Evolutionary conservation across 371 early-diverging fungal species (phyloP).

Genomic region (Zychaea mexicana): DNA sequence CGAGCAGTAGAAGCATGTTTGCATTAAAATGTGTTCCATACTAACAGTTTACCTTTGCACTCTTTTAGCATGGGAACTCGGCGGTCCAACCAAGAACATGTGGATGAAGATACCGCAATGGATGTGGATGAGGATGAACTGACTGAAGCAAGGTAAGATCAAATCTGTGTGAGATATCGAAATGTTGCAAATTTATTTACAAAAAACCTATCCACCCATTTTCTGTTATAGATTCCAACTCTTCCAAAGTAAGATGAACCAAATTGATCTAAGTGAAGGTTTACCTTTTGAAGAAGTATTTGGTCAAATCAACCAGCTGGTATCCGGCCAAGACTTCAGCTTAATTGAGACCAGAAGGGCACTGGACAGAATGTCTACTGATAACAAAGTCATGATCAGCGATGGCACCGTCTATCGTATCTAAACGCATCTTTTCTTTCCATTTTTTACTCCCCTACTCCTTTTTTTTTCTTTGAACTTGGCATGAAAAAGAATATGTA

Average conservation of each 20-base stretch:
- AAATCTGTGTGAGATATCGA: neutral
- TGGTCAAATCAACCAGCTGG: slow-evolving; percentile 39
- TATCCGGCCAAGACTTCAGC: slow-evolving; percentile 29
- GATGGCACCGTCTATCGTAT: slow-evolving; percentile 68
- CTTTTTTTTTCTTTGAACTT: neutral
- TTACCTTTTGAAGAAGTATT: slow-evolving; percentile 46
- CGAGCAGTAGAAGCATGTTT: neutral
- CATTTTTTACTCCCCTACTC: slow-evolving; percentile 5
- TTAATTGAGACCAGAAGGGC: slow-evolving; percentile 26
- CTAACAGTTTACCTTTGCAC: too few species aligned
- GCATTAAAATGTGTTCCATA: too few species aligned
- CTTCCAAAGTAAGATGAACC: slow-evolving; percentile 33
- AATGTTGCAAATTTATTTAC: neutral
- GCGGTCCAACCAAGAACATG: neutral
- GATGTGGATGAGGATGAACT: slow-evolving; percentile 25
- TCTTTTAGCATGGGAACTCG: neutral
- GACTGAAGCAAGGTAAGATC: slow-evolving; percentile 25
- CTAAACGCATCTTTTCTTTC: slow-evolving; percentile 28
- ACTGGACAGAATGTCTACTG: slow-evolving; percentile 52
- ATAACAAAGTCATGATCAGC: slow-evolving; percentile 75
- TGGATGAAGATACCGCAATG: slow-evolving; percentile 18
- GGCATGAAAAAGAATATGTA: slow-evolving; percentile 4
- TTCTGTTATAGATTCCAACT: slow-evolving; percentile 26
- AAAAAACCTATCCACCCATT: neutral
- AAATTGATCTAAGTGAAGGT: slow-evolving; percentile 27